Evolutionary conservation across 179 eudicot genomes (phyloP), one percentile per base, ranked within the genome.

Genomic region (Spergularia azorica): DNA sequence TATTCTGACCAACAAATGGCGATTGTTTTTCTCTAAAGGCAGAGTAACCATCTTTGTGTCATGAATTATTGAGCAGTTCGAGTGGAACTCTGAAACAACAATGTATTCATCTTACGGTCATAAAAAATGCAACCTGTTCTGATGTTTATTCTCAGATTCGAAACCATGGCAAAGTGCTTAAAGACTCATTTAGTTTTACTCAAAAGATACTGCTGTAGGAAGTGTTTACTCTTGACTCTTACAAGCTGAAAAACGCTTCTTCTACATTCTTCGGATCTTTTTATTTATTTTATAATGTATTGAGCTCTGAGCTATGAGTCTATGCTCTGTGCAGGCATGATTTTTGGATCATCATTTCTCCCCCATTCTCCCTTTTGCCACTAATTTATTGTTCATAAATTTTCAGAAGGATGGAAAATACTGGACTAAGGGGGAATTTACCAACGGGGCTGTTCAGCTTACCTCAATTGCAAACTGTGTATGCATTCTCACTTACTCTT

Each of bases 401-500:
- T 20, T 82, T 72, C 95, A 92, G 95, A 81, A 60, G 63, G 70
- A 89, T 92, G 90, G 86, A 86, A 39, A 77, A 81, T 72, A 85
- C 87, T 75, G 48, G 77, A 62, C 79, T 92, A 76, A 75, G 78
- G 79, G 96, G 96, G 72, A 46, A 68, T 54, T 52, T 91, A 63
- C 95, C 94, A 4, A 70, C 17, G 63, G 63, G 69, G 46, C 66
- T 91, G 62, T 91, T 91, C 70, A 79, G 81, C 84, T 77, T 82
- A 67, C 84, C 83, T 76, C 87, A 86, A 63, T 58, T 92, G 74
- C 87, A 89, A 81, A 81, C 87, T 43, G 82, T 91, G 97, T 92
- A 76, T 79, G 91, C 62, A 36, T 63, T 36, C 41, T 32, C 9
- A 63, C 60, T 38, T 12, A 17, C 17, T 54, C 10, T 21, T 79